These are phyloP conservation scores for Wolfiporia cocos DNA, from an alignment of 1,284 basidiomycete species.

Conservation along the genomic window DNA sequence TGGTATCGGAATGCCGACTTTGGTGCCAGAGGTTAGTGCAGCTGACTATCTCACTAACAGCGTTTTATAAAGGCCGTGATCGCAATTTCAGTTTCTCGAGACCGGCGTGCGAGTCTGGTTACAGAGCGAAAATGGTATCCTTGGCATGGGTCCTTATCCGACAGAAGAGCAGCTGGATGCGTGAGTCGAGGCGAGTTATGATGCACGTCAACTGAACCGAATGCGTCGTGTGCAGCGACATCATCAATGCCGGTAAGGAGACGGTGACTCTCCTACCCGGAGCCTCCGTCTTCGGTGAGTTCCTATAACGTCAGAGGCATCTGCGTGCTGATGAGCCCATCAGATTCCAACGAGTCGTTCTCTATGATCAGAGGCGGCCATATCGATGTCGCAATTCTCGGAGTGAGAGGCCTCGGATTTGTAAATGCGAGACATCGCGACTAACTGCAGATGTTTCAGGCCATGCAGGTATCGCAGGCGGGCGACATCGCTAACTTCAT, in stretches of 20 bases:
- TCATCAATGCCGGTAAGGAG: conserved; percentile 96
- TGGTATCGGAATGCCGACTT: conserved; percentile 87
- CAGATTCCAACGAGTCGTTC: conserved; percentile 87
- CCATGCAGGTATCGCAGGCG: conserved; percentile 90
- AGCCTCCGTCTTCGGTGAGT: conserved; percentile 81
- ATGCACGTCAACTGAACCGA: conserved; percentile 5
- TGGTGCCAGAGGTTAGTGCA: conserved; percentile 54
- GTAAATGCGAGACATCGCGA: conserved; percentile 1
- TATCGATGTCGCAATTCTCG: conserved; percentile 88
- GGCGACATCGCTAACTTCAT: conserved; percentile 98
- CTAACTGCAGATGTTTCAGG: conserved; percentile 37
- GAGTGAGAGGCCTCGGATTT: conserved; percentile 29
- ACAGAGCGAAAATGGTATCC: conserved; percentile 93
- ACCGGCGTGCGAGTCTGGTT: conserved; percentile 84
- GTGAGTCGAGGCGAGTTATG: conserved; percentile 39
- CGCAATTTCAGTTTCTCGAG: conserved; percentile 52
- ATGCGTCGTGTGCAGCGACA: conserved; percentile 50
- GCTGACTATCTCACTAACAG: not conserved
- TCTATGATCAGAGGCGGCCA: conserved; percentile 97
- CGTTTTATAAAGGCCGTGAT: not conserved
- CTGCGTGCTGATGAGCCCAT: not conserved
- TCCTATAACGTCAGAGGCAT: not conserved
- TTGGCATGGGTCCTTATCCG: conserved; percentile 95
- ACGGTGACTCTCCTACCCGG: conserved; percentile 91
- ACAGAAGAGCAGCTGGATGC: conserved; percentile 84